Evolutionary conservation across 2,329 filamentous ascomycete species (phyloP).

Genomic region (Fusarium illudens): DNA sequence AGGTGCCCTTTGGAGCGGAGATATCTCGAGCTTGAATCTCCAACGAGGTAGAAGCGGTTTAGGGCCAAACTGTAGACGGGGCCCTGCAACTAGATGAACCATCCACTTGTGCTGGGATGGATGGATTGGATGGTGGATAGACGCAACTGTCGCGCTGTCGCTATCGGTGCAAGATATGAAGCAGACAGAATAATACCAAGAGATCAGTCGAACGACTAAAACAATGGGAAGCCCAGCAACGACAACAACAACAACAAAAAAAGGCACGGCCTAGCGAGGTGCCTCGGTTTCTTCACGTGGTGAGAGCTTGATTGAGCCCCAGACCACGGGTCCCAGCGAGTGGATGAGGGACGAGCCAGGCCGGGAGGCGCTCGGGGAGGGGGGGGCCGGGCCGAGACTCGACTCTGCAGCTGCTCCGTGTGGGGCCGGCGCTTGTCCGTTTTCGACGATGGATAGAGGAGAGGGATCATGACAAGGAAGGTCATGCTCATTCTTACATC

Average conservation of each 20-base stretch:
- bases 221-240: neutral
- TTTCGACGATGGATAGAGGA: constrained; percentile 1
- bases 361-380: neutral
- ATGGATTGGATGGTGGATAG: constrained; percentile 13
- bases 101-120: neutral
- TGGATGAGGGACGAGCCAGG: constrained; percentile 2
- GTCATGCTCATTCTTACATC: constrained; percentile 8
- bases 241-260: no score
- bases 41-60: neutral
- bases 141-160: neutral
- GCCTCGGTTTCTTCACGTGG: neutral
- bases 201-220: constrained; percentile 2
- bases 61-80: constrained; percentile 15
- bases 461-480: constrained; percentile 6
- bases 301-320: neutral
- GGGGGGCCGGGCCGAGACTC: constrained; percentile 14
- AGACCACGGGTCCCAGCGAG: constrained; percentile 14
- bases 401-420: neutral
- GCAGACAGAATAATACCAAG: constrained; percentile 13
- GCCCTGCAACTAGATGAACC: constrained; percentile 12
- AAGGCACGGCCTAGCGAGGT: neutral
- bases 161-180: constrained; percentile 4
- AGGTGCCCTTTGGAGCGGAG: neutral
- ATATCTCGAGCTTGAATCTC: constrained; percentile 13
- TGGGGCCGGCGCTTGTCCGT: constrained; percentile 19